Evolutionary conservation across 441 rosid genomes (phyloP).

Genomic region (Brassica hybrid): DNA sequence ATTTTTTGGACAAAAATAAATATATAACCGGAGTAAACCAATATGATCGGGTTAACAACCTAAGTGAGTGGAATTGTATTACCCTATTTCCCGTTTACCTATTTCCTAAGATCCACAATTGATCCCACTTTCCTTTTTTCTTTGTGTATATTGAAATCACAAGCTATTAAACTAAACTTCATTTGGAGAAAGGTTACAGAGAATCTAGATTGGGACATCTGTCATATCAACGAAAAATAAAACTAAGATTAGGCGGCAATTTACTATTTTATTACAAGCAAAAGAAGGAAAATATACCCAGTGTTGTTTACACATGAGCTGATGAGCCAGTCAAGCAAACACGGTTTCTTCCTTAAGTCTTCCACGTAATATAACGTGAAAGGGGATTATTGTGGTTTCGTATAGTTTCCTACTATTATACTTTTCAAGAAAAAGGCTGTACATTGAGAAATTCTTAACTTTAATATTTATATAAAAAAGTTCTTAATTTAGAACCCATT

Average conservation of each 20-base stretch:
- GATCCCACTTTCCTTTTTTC: neutral
- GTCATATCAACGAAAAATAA: neutral
- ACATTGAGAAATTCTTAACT: conserved; percentile 6
- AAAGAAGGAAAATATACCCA: conserved; percentile 19
- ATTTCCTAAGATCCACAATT: neutral
- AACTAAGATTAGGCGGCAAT: conserved; percentile 7
- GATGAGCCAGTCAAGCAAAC: conserved; percentile 41
- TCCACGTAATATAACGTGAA: conserved; percentile 39
- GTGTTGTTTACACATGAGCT: conserved; percentile 18
- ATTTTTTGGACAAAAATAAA: neutral
- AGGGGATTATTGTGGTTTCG: conserved; percentile 16
- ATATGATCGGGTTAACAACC: neutral
- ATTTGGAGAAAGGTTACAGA: neutral
- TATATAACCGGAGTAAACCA: neutral
- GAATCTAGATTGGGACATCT: neutral
- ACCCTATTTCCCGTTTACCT: neutral
- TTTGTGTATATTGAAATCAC: neutral
- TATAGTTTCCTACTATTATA: neutral
- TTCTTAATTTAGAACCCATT: neutral
- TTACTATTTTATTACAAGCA: conserved; percentile 6
- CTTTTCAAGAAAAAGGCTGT: conserved; percentile 21
- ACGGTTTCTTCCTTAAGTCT: conserved; percentile 34
- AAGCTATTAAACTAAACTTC: too few relatives aligned
- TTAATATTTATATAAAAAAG: neutral
- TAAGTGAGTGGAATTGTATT: neutral